A percentile compares a stretch with the other conserved stretches of the same genome.
phyloP scores from a whole-genome alignment of 768 basidiomycete species.

The Boletus coccyginus region DNA sequence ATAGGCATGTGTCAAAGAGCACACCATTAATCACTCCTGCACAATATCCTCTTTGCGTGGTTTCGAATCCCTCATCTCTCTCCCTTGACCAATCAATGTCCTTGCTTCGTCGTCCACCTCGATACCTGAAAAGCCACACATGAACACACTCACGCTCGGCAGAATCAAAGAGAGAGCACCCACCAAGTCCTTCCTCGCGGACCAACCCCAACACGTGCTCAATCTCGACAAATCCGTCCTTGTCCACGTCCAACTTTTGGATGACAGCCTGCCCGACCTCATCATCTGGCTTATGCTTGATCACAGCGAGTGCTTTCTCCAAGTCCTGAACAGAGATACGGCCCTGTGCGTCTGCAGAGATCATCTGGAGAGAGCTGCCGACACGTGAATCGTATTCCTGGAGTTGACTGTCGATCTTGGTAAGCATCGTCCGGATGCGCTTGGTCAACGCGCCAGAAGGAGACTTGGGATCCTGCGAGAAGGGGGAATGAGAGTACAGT shows the following conservation, averaged over 20 bases:
- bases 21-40: conserved; percentile 47
- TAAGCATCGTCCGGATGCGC: conserved; percentile 93
- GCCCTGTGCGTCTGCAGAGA: conserved; percentile 82
- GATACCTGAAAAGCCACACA: conserved; percentile 49
- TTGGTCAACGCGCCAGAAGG: conserved; percentile 87
- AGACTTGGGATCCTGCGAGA: conserved; percentile 68
- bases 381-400: conserved; percentile 90
- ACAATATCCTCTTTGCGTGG: conserved; percentile 98
- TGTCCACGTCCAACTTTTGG: conserved; percentile 92
- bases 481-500: neutral
- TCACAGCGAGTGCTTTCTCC: conserved; percentile 86
- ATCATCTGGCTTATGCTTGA: conserved; percentile 90
- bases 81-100: conserved; percentile 78
- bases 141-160: neutral
- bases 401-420: conserved; percentile 90
- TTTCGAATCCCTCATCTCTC: conserved; percentile 70
- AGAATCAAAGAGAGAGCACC: conserved; percentile 17
- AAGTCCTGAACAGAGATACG: conserved; percentile 87
- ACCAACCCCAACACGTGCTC: conserved; percentile 92
- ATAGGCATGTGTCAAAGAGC: conserved; percentile 16
- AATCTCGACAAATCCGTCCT: conserved; percentile 93
- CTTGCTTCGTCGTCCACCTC: conserved; percentile 84
- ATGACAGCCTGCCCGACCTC: conserved; percentile 84
- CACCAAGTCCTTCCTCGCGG: conserved; percentile 82
- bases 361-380: conserved; percentile 80